A percentile compares a stretch with the other conserved stretches of the same genome.
Conservation (phyloP, 106 monocot species). For the Phalaenopsis equestris region DNA sequence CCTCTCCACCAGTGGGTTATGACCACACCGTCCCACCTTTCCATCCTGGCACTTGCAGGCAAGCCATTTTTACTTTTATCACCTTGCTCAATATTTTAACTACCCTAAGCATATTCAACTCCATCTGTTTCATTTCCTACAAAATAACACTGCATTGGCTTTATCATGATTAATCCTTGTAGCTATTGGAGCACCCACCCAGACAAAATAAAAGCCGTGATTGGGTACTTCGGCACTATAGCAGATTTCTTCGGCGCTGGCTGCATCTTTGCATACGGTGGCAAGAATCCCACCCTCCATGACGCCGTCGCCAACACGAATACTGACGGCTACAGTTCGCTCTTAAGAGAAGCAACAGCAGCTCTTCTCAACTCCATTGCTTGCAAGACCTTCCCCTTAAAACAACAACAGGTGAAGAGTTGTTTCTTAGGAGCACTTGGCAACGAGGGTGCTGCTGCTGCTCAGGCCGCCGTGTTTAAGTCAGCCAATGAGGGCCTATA, state of each 20-base stretch:
- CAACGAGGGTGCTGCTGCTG: conserved; percentile 33
- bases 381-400: conserved; percentile 39
- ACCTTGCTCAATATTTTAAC: too few species aligned
- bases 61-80: too few species aligned
- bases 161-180: neutral
- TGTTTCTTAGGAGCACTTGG: conserved; percentile 31
- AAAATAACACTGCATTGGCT: too few species aligned
- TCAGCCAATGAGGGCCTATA: conserved; percentile 48
- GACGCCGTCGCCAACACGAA: conserved; percentile 56
- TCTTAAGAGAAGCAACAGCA: conserved; percentile 70
- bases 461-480: conserved; percentile 60
- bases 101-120: too few species aligned
- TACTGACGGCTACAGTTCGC: conserved; percentile 50
- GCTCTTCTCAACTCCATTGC: conserved; percentile 74
- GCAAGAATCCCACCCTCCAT: conserved; percentile 35
- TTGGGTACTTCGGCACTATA: conserved; percentile 44
- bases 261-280: conserved; percentile 23
- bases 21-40: conserved; percentile 14
- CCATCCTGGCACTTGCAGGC: conserved; percentile 2
- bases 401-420: conserved; percentile 53
- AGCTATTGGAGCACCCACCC: conserved; percentile 92
- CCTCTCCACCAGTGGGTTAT: neutral
- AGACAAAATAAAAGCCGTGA: conserved; percentile 29
- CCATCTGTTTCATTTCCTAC: too few species aligned
- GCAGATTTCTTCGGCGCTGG: conserved; percentile 44